Conservation (phyloP, 1,284 basidiomycete species). For the Ustilago hordei region DNA sequence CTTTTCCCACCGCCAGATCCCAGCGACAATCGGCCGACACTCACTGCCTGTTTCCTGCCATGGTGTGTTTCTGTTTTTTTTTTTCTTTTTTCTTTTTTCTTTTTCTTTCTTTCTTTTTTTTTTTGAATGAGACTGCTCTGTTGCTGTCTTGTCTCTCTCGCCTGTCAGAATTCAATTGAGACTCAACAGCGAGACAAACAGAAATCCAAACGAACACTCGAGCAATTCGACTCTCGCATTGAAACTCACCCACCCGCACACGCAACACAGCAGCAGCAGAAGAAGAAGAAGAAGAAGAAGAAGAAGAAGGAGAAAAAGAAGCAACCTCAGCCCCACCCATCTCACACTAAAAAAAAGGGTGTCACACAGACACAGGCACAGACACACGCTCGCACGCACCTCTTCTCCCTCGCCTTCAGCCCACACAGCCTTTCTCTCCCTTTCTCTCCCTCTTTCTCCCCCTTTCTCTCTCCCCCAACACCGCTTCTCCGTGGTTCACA, state of each 20-base stretch:
- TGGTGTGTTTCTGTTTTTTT: background rate
- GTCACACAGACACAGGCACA: conserved; percentile 1
- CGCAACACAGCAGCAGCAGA: conserved; percentile 4
- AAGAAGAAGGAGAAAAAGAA: background rate
- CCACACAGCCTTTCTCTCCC: background rate
- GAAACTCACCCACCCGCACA: conserved; percentile 1
- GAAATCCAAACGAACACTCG: conserved; percentile 4
- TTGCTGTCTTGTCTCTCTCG: background rate
- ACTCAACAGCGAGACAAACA: background rate
- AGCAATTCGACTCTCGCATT: background rate
- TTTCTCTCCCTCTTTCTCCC: background rate
- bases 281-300: background rate
- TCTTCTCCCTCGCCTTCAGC: background rate
- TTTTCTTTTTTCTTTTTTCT: background rate
- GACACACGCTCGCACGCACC: background rate
- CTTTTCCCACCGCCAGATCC: conserved; percentile 11
- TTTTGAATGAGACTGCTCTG: background rate
- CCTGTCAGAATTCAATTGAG: background rate
- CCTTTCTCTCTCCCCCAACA: background rate
- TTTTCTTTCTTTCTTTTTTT: background rate
- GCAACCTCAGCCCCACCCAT: background rate
- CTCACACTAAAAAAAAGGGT: no score
- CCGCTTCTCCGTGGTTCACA: background rate
- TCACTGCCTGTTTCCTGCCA: background rate
- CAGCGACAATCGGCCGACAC: conserved; percentile 12